phyloP scores from a whole-genome alignment of 495 filamentous ascomycete species.

The Hypoxylon perforatum region DNA sequence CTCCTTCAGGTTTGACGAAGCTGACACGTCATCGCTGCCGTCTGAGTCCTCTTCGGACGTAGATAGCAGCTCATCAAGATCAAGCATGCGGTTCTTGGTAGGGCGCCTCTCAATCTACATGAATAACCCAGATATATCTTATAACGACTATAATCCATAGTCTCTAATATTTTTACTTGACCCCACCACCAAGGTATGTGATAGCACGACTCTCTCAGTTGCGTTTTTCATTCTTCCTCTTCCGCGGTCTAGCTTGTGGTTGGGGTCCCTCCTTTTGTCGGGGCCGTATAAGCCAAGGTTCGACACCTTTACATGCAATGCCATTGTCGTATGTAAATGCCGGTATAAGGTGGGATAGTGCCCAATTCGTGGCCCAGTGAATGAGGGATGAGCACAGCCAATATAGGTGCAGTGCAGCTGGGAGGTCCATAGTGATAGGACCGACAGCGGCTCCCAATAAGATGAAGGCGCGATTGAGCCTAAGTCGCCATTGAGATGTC shows the following conservation, averaged over 20 bases:
- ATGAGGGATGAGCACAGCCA: slow-evolving; percentile 67
- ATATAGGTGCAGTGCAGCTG: slow-evolving; percentile 75
- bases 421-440: slow-evolving; percentile 63
- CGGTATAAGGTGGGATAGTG: slow-evolving; percentile 43
- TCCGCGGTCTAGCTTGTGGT: background rate
- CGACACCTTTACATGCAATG: slow-evolving; percentile 31
- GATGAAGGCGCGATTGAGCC: slow-evolving; percentile 50
- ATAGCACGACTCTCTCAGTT: too few relatives aligned
- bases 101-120: slow-evolving; percentile 12
- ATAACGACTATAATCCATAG: background rate
- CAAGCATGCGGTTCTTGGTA: slow-evolving; percentile 11
- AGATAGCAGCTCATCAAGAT: slow-evolving; percentile 13
- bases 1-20: slow-evolving; percentile 2
- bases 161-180: too few relatives aligned
- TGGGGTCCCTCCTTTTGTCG: background rate
- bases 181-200: too few relatives aligned
- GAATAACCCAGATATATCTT: slow-evolving; percentile 8
- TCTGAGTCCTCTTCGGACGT: slow-evolving; percentile 25
- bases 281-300: slow-evolving; percentile 40
- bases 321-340: slow-evolving; percentile 21
- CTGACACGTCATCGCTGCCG: background rate
- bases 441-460: slow-evolving; percentile 55
- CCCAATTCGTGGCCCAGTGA: slow-evolving; percentile 16
- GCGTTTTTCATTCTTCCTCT: background rate
- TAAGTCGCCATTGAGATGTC: slow-evolving; percentile 34